Percentiles rank a stretch among this genome's conserved stretches.
These are phyloP conservation scores for Diplocarpon mali DNA, from an alignment of 2,329 filamentous ascomycete genomes.

Conservation along the genomic window DNA sequence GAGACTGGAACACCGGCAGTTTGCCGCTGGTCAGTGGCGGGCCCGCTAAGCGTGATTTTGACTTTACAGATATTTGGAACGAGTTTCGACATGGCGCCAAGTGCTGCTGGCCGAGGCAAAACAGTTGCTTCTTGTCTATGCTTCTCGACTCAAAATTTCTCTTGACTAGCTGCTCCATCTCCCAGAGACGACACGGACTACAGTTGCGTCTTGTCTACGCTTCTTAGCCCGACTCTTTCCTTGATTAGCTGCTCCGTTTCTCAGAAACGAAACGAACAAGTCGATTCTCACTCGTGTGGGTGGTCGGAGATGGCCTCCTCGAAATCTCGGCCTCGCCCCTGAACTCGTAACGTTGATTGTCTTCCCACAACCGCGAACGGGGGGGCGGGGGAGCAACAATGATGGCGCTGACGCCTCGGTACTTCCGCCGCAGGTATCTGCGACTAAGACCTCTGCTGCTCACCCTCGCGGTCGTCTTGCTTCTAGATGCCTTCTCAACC, in stretches of 20 bases:
- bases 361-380: not conserved
- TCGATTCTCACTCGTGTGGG: not conserved
- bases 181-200: too few species aligned
- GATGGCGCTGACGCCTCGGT: conserved; percentile 8
- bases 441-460: conserved; percentile 7
- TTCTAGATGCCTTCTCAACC: conserved; percentile 8
- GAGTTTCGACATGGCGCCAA: not conserved
- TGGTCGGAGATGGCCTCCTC: conserved; percentile 1
- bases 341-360: not conserved
- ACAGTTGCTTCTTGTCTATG: too few species aligned
- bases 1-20: too few species aligned
- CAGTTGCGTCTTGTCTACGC: too few species aligned
- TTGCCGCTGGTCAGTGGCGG: too few species aligned
- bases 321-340: not conserved
- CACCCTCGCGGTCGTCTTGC: conserved; percentile 6
- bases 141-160: too few species aligned
- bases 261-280: too few species aligned
- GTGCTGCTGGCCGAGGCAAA: too few species aligned
- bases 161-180: too few species aligned
- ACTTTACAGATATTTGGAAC: not conserved
- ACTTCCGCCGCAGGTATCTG: conserved; percentile 7
- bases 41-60: not conserved
- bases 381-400: not conserved
- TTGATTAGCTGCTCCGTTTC: too few species aligned
- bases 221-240: too few species aligned